Evolutionary conservation across 139 green algal species (phyloP).

Genomic region (Cymbomonas tetramitiformis): DNA sequence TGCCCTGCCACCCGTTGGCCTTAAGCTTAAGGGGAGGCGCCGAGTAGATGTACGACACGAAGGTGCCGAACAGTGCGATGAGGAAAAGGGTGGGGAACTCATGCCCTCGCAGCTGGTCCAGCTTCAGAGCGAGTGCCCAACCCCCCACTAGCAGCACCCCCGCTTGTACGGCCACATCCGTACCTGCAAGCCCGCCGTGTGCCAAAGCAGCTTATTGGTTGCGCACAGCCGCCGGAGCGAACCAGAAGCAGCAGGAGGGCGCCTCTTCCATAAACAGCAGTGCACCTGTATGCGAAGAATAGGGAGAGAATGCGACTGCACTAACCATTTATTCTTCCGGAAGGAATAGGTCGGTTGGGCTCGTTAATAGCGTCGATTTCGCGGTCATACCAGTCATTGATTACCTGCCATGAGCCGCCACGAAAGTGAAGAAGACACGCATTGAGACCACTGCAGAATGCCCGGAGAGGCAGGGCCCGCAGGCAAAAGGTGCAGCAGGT

Average conservation of each 20-base stretch:
- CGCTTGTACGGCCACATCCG: slow-evolving; percentile 76
- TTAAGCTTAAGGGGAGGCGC: slow-evolving; percentile 96
- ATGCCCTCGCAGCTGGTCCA: slow-evolving; percentile 70
- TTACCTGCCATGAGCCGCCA: no score
- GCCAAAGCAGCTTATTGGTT: no score
- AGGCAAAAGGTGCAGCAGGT: no score
- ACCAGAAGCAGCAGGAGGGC: no score
- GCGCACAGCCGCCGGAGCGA: no score
- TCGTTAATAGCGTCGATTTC: slow-evolving; percentile 99
- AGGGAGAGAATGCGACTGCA: no score
- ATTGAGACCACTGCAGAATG: no score
- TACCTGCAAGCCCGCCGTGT: no score
- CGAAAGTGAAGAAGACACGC: no score
- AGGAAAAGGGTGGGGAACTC: slow-evolving; percentile 51
- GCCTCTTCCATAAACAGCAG: no score
- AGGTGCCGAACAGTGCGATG: slow-evolving; percentile 74
- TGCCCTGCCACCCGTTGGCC: slow-evolving; percentile 80
- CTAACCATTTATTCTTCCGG: slow-evolving; percentile 39
- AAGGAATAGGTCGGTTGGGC: slow-evolving; percentile 91
- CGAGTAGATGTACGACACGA: slow-evolving; percentile 98
- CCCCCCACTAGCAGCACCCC: slow-evolving; percentile 66
- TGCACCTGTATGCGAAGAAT: no score
- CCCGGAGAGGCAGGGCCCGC: no score
- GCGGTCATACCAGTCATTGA: slow-evolving; percentile 96
- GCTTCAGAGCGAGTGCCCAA: slow-evolving; percentile 52